phyloP scores from a whole-genome alignment of 768 basidiomycete genomes.

The Dentipellis fragilis region DNA sequence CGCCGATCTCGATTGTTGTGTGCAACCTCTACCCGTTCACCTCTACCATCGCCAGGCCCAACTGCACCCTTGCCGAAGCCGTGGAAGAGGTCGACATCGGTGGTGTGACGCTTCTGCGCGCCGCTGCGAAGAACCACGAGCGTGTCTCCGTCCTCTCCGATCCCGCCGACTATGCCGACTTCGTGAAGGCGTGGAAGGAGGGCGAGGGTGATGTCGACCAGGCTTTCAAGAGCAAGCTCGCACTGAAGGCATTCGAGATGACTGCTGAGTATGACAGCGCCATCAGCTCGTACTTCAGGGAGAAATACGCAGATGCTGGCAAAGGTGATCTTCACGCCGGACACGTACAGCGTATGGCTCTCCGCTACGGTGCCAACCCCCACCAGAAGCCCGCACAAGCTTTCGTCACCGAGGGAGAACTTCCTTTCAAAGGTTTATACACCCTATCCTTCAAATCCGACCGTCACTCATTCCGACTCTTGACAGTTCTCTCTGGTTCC shows the following conservation, averaged over 20 bases:
- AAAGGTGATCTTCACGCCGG: slow-evolving; percentile 52
- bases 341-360: slow-evolving; percentile 70
- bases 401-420: slow-evolving; percentile 75
- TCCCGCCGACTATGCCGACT: slow-evolving; percentile 77
- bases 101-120: slow-evolving; percentile 93
- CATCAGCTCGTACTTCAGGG: slow-evolving; percentile 93
- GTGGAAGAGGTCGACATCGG: slow-evolving; percentile 99
- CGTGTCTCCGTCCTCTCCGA: slow-evolving; percentile 86
- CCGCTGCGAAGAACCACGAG: slow-evolving; percentile 96
- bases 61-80: slow-evolving; percentile 84
- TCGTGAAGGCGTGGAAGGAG: slow-evolving; percentile 68
- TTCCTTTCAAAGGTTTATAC: slow-evolving; percentile 83
- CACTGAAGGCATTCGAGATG: slow-evolving; percentile 95
- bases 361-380: slow-evolving; percentile 96
- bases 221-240: slow-evolving; percentile 63
- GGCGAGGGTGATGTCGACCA: slow-evolving; percentile 69
- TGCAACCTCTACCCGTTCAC: slow-evolving; percentile 99
- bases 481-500: slow-evolving; percentile 76
- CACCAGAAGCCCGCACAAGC: slow-evolving; percentile 99
- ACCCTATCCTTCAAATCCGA: neutral
- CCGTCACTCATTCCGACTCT: neutral
- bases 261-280: slow-evolving; percentile 93
- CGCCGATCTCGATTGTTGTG: slow-evolving; percentile 92
- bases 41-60: slow-evolving; percentile 78
- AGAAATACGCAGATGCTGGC: slow-evolving; percentile 87